These are phyloP conservation scores for Penicillium rolfsii DNA, from an alignment of 2,329 filamentous ascomycete species.

Conservation along the genomic window DNA sequence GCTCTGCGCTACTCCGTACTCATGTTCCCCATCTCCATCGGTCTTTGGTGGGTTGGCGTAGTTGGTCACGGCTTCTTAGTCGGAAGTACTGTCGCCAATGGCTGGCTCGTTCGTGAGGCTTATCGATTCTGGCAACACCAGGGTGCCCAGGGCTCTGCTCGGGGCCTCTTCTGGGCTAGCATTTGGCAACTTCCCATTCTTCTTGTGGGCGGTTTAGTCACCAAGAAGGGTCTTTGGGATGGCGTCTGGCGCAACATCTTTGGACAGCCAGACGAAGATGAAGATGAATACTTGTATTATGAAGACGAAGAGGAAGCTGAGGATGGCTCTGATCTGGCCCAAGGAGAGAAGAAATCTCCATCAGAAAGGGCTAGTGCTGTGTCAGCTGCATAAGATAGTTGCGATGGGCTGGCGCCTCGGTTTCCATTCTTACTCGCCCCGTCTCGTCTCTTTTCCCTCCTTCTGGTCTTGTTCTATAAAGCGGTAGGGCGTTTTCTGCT, in stretches of 20 bases:
- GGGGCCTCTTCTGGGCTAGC: slow-evolving; percentile 92
- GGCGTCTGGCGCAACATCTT: slow-evolving; percentile 73
- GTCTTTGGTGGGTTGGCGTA: slow-evolving; percentile 75
- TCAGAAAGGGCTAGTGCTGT: slow-evolving; percentile 16
- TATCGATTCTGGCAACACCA: slow-evolving; percentile 78
- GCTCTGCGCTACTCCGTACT: slow-evolving; percentile 82
- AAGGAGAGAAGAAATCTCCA: neutral
- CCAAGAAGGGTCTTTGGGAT: slow-evolving; percentile 92
- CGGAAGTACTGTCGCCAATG: slow-evolving; percentile 80
- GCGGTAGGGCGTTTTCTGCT: slow-evolving; percentile 28
- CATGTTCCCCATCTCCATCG: slow-evolving; percentile 85
- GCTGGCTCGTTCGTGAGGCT: slow-evolving; percentile 81
- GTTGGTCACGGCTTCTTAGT: slow-evolving; percentile 84
- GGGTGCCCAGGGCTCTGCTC: slow-evolving; percentile 77
- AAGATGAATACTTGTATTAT: slow-evolving; percentile 59
- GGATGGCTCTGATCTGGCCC: slow-evolving; percentile 10
- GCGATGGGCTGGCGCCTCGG: neutral
- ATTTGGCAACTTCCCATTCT: slow-evolving; percentile 93
- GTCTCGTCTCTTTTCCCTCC: slow-evolving; percentile 9
- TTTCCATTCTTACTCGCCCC: neutral
- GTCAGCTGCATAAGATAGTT: slow-evolving; percentile 23
- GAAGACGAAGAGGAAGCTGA: slow-evolving; percentile 53
- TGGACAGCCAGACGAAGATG: slow-evolving; percentile 61
- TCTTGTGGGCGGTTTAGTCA: slow-evolving; percentile 84
- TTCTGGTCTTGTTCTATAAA: slow-evolving; percentile 23